Evolutionary conservation across 495 filamentous ascomycete species (phyloP), one percentile per base, ranked within the genome.

Genomic region (Bombardia bombarda): DNA sequence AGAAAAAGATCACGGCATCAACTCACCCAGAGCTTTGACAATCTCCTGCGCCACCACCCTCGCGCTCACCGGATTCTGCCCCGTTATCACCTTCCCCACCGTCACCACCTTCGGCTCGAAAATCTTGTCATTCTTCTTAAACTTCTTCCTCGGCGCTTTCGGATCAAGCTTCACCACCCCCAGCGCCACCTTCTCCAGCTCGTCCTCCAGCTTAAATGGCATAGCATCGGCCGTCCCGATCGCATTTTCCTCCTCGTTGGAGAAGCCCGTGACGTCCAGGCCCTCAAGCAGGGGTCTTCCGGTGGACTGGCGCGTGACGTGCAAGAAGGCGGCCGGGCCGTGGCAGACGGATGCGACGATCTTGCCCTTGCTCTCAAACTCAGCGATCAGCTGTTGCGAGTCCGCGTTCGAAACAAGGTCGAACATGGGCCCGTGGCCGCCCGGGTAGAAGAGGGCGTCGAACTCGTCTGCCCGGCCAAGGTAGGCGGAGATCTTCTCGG

Each of bases 361-460:
- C 53, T 84, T 85, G 16, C 74, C 76, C 20, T 74, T 67, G 0
- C 54, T 60, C 2, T 67, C 73, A 59, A 88, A 87, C 52, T 83
- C 69, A 41, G 66, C 58, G 51, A 82, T 76, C 0, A 87, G 56
- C 3, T 68, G 53, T 39, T 80, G 67, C 17, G 74, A 79, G 23
- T 58, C 60, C 1, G 56, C 30, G 56, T 80, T 70, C 8, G 47
- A 52, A 20, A 68, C 66, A 1, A 86, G 69, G 49, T 86, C 84
- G 58, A 77, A 87, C 80, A 87, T 84, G 47, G 84, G 83, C n/a
- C 84, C 84, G 61, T 87, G 80, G 19, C 84, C 84, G 50, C 85
- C 85, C 10, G 85, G 82, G 58, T 74, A 86, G 59, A 82, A 86
- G 33, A 88, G 61, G 19, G 78, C 83, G 40, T 78, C 83, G 53